Percentiles rank a stretch among this genome's conserved stretches.
These are phyloP conservation scores for Boletus rex-veris DNA, from an alignment of 768 basidiomycete species.

Conservation along the genomic window DNA sequence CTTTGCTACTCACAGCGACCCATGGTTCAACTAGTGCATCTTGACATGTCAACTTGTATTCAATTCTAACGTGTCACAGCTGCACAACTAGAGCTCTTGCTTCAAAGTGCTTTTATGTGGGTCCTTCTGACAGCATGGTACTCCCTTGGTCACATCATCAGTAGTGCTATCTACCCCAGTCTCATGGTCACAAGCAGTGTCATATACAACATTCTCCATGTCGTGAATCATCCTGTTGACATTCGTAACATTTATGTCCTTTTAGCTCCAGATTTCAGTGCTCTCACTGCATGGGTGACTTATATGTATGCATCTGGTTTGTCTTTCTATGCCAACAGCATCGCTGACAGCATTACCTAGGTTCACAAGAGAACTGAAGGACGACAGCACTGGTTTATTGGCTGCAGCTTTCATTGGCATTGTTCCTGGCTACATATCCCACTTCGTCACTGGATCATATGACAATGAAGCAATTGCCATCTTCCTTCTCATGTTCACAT, in stretches of 20 bases:
- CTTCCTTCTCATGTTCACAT: conserved; percentile 99
- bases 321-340: background rate
- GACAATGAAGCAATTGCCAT: conserved; percentile 99
- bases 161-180: conserved; percentile 97
- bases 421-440: conserved; percentile 96
- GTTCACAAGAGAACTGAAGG: conserved; percentile 97
- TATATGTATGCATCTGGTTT: conserved; percentile 65
- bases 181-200: conserved; percentile 97
- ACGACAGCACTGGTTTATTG: conserved; percentile 91
- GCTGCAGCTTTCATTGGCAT: conserved; percentile 99
- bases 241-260: conserved; percentile 96
- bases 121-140: conserved; percentile 94
- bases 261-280: conserved; percentile 94
- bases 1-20: conserved; percentile 56
- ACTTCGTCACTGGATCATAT: conserved; percentile 99
- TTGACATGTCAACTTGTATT: background rate
- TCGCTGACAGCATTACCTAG: conserved; percentile 36
- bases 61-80: conserved; percentile 38
- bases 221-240: conserved; percentile 91
- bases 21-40: conserved; percentile 98
- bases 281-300: conserved; percentile 93
- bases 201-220: conserved; percentile 89
- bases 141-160: conserved; percentile 95
- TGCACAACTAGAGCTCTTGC: conserved; percentile 91
- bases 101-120: conserved; percentile 91